Base-by-base conservation (phyloP, 805 yeast genomes). In the Yarrowia divulgata region DNA sequence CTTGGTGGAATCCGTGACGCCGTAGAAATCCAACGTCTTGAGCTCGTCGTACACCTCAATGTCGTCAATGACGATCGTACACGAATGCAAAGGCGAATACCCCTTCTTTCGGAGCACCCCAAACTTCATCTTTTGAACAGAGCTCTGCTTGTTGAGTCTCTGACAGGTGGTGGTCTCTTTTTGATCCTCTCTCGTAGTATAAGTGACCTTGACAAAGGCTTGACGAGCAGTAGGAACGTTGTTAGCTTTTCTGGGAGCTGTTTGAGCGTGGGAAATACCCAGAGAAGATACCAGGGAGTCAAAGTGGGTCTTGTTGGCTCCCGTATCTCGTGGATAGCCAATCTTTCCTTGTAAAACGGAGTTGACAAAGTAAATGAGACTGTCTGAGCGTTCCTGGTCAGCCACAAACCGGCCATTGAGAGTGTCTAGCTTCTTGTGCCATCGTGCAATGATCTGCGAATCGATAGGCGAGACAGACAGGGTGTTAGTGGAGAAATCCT, bases 21-120 rank as follows among this genome's bases (percentile, higher is more conserved):
- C 66, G 18, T 60, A 60, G 16, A 60, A 60, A 10, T 60, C 66
- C 52, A 60, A 19, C 34, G 66, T 60, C 32, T 60, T 60, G n/a
- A 60, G 52, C 43, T 60, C 66, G 8, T 60, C 66, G 13, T 60
- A 60, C 9, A 60, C 66, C 42, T 60, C 66, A 13, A 60, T 45
- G 19, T 45, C 52, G 29, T 60, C 66, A 34, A 60, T 60, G 7
- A 60, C 42, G 1, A 60, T 14, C 0, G 19, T 10, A 9, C 64
- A 42, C 5, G 18, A 1, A n/a, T 40, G 48, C 40, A 60, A 7
- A 10, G 66, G 66, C 39, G 66, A 60, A 16, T 10, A 34, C 0
- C 52, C 52, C 4, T 13, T 13, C 2, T 4, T 13, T 16, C 40
- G 1, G 7, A 60, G 42, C 29, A 60, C 42, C 14, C 66, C 52